Conservation (phyloP, 495 filamentous ascomycete species). For the Aspergillus egyptiacus region DNA sequence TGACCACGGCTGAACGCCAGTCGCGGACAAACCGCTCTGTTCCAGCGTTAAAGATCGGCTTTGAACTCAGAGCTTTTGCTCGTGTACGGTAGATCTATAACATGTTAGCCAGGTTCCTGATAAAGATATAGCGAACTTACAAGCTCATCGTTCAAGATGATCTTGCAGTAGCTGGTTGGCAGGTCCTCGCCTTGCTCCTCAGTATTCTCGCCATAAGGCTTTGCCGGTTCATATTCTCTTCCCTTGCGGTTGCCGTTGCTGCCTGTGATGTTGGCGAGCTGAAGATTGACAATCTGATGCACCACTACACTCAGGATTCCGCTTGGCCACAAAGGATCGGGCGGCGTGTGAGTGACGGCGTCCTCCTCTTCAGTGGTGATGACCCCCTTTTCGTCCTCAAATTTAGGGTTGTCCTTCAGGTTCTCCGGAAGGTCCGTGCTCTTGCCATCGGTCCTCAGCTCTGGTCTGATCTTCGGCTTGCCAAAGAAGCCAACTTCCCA, state of each 20-base stretch:
- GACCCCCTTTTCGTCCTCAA: constrained; percentile 86
- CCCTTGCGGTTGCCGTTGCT: constrained; percentile 59
- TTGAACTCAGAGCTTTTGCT: constrained; percentile 82
- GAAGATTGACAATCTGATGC: constrained; percentile 92
- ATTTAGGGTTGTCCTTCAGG: constrained; percentile 63
- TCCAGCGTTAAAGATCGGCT: constrained; percentile 94
- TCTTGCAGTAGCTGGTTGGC: constrained; percentile 87
- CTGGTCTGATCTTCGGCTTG: constrained; percentile 78
- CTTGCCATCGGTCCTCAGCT: constrained; percentile 79
- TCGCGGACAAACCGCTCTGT: constrained; percentile 93
- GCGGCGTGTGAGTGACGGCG: constrained; percentile 81
- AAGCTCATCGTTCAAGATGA: constrained; percentile 81
- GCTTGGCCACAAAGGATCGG: constrained; percentile 88
- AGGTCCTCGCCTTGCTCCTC: constrained; percentile 73
- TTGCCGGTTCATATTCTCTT: constrained; percentile 83
- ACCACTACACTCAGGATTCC: constrained; percentile 78
- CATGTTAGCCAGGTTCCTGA: not conserved
- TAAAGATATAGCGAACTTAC: constrained; percentile 29
- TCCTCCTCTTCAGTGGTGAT: constrained; percentile 71
- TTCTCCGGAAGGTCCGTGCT: constrained; percentile 65
- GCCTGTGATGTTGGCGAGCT: constrained; percentile 70
- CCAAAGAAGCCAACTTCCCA: constrained; percentile 96
- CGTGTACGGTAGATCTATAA: constrained; percentile 74
- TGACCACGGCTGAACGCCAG: constrained; percentile 82
- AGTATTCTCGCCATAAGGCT: constrained; percentile 72